Conservation (phyloP, 345 rosid species). For the Eucalyptus curtisii region DNA sequence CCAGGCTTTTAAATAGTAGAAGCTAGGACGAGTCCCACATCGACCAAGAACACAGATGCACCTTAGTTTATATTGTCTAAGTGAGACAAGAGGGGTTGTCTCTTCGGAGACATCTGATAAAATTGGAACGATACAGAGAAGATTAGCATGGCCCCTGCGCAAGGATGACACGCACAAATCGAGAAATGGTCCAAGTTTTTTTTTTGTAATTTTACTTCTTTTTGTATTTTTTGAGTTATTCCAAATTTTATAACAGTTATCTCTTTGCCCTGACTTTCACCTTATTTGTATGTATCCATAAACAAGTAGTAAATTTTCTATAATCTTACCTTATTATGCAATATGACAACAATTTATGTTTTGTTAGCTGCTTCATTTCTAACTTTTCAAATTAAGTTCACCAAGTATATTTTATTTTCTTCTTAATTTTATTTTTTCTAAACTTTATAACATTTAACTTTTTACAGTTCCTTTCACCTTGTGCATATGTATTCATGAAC, state of each 20-base stretch:
- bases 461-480: not conserved
- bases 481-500: too few species aligned
- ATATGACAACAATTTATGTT: too few species aligned
- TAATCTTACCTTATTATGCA: too few species aligned
- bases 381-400: not conserved
- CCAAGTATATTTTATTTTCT: too few species aligned
- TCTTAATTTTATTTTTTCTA: too few species aligned
- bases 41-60: not conserved
- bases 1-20: not conserved
- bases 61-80: not conserved
- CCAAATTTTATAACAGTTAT: too few species aligned
- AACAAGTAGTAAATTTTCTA: too few species aligned
- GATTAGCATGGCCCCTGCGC: not conserved
- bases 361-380: not conserved
- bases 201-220: not conserved
- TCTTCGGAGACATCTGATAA: not conserved
- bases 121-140: not conserved
- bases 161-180: not conserved
- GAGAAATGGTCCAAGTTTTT: not conserved
- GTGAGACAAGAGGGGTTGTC: fast-evolving
- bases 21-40: not conserved
- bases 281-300: too few species aligned
- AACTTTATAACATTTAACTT: not conserved
- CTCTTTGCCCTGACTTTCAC: not conserved
- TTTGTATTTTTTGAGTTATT: not conserved